These are phyloP conservation scores for Alternaria sp. DNA, from an alignment of 2,329 filamentous ascomycete species.

Conservation along the genomic window DNA sequence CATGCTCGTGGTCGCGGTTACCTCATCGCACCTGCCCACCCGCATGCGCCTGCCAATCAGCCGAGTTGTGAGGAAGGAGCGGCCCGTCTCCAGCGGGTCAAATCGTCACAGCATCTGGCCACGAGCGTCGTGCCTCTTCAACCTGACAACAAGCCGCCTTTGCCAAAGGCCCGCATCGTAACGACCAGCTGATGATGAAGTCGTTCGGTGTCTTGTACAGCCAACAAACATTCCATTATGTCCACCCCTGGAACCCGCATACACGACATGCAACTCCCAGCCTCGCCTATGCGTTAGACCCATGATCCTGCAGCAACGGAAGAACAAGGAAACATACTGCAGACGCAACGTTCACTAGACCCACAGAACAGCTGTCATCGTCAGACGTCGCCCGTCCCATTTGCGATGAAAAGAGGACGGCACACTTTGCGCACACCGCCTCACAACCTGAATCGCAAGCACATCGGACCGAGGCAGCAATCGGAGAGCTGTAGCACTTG, in stretches of 20 bases:
- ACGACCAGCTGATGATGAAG: background rate
- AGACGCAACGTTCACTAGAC: background rate
- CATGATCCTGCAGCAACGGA: background rate
- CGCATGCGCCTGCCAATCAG: constrained; percentile 19
- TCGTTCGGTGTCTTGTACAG: background rate
- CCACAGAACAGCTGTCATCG: background rate
- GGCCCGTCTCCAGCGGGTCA: constrained; percentile 14
- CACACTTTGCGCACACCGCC: constrained; percentile 1
- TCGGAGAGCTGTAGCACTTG: background rate
- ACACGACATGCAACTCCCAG: constrained; percentile 5
- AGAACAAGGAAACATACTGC: background rate
- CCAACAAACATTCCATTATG: constrained; percentile 3
- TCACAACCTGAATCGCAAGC: background rate
- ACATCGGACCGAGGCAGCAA: background rate
- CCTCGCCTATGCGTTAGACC: constrained; percentile 9
- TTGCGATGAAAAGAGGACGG: background rate
- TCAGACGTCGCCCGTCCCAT: background rate
- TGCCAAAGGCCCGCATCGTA: background rate
- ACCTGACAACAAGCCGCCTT: background rate
- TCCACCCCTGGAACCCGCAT: constrained; percentile 17
- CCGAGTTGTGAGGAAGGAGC: constrained; percentile 9
- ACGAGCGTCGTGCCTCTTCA: background rate
- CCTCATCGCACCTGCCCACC: constrained; percentile 15
- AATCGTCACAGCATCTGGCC: constrained; percentile 7
- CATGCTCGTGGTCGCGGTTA: constrained; percentile 8